Evolutionary conservation across 2,329 filamentous ascomycete species (phyloP).

Genomic region (Mycosphaerella sp.): DNA sequence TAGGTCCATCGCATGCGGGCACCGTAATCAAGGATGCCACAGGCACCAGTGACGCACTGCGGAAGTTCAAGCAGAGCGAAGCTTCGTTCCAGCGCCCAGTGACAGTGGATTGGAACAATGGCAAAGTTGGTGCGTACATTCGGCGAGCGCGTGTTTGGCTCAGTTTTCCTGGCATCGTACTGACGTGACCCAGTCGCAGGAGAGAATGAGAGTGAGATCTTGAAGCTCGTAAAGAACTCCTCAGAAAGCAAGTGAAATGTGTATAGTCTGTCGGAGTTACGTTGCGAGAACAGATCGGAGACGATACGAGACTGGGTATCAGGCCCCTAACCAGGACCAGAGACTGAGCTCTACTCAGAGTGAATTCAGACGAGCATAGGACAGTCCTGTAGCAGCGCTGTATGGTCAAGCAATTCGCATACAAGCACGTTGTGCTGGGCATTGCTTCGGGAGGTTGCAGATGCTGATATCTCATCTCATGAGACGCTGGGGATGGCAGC

Average conservation of each 20-base stretch:
- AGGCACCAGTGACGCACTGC: conserved; percentile 70
- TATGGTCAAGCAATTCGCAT: background rate
- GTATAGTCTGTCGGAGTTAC: background rate
- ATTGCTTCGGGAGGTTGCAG: conserved; percentile 17
- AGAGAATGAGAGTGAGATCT: conserved; percentile 79
- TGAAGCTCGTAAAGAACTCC: conserved; percentile 65
- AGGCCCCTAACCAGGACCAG: background rate
- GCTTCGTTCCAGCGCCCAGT: conserved; percentile 69
- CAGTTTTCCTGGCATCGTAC: background rate
- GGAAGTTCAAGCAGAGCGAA: conserved; percentile 64
- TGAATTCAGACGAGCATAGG: background rate
- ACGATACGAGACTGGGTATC: background rate
- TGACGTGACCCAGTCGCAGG: conserved; percentile 51
- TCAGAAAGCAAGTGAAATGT: conserved; percentile 33
- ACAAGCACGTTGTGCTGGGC: conserved; percentile 14
- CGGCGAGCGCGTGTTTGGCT: no score
- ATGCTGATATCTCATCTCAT: conserved; percentile 4
- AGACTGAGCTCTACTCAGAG: background rate
- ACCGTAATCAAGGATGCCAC: conserved; percentile 70
- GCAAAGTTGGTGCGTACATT: conserved; percentile 56
- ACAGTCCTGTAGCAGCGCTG: background rate
- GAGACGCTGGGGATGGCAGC: background rate
- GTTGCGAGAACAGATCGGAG: background rate
- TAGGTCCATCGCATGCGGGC: conserved; percentile 55
- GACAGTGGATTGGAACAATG: conserved; percentile 92